Conservation (phyloP, 805 yeast genomes). For the Wickerhamiella dianesei region DNA sequence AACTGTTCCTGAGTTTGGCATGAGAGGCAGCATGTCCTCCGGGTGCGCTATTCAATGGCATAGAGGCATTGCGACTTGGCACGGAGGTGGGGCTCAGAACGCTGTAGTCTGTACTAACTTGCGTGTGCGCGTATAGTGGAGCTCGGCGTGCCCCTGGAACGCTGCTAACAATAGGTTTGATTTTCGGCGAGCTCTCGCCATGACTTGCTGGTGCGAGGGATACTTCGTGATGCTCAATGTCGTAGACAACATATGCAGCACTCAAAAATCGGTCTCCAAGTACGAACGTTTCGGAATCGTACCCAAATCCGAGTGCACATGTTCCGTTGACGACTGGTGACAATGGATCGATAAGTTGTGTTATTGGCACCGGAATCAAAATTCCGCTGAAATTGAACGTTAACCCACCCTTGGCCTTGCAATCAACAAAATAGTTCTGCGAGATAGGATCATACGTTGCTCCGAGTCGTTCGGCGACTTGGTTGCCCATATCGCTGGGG, state of each 20-base stretch:
- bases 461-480: conserved; percentile 2
- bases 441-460: conserved; percentile 14
- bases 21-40: background rate
- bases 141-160: conserved; percentile 20
- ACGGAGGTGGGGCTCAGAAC: background rate
- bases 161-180: conserved; percentile 5
- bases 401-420: conserved; percentile 3
- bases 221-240: conserved; percentile 41
- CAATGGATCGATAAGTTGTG: conserved; percentile 3
- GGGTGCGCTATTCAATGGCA: background rate
- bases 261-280: conserved; percentile 56
- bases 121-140: conserved; percentile 5
- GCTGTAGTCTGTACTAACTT: background rate
- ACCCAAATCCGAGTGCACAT: conserved; percentile 1
- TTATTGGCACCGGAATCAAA: conserved; percentile 8
- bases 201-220: conserved; percentile 37
- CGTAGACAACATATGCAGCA: conserved; percentile 51
- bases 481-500: conserved; percentile 21
- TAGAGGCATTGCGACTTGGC: background rate
- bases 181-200: conserved; percentile 8
- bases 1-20: too few relatives aligned
- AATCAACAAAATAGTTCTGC: conserved; percentile 22
- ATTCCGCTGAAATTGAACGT: conserved; percentile 11
- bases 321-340: conserved; percentile 1
- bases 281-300: conserved; percentile 22